phyloP scores from a whole-genome alignment of 1,139 yeast genomes.

The Candida sojae region DNA sequence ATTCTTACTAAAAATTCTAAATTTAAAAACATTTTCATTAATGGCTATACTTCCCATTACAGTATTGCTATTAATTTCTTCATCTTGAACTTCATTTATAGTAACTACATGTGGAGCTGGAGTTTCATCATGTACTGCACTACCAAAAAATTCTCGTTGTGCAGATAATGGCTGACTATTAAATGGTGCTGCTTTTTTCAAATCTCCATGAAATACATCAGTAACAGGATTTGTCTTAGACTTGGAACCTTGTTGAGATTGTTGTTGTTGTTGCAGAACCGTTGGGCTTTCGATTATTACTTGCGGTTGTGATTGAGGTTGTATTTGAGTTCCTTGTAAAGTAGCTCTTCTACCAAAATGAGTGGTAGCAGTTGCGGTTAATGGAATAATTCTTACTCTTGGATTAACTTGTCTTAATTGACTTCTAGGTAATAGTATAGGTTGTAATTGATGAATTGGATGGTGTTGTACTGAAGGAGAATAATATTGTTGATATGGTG shows the following conservation, averaged over 20 bases:
- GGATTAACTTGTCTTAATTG: conserved; percentile 5
- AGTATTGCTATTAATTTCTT: conserved; percentile 30
- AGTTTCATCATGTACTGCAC: conserved; percentile 25
- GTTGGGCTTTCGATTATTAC: background rate
- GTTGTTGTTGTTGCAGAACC: background rate
- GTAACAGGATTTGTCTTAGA: conserved; percentile 26
- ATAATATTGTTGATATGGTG: conserved; percentile 9
- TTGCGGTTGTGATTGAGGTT: conserved; percentile 6
- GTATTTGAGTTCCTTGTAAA: conserved; percentile 1
- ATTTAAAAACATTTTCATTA: conserved; percentile 46
- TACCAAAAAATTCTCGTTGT: conserved; percentile 45
- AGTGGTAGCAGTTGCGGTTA: conserved; percentile 9
- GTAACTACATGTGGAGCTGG: conserved; percentile 4
- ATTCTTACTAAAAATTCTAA: conserved; percentile 30
- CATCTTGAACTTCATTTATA: conserved; percentile 5
- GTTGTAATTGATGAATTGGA: conserved; percentile 5
- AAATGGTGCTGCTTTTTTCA: conserved; percentile 50
- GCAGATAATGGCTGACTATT: conserved; percentile 59
- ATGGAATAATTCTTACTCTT: conserved; percentile 12
- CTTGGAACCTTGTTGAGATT: background rate
- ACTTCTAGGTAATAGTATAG: conserved; percentile 4
- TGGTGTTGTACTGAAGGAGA: conserved; percentile 7
- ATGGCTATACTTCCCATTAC: conserved; percentile 45
- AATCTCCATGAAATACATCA: conserved; percentile 54
- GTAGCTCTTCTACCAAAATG: conserved; percentile 10